phyloP scores from a whole-genome alignment of 2,329 filamentous ascomycete species.

The Orbilia blumenaviensis region DNA sequence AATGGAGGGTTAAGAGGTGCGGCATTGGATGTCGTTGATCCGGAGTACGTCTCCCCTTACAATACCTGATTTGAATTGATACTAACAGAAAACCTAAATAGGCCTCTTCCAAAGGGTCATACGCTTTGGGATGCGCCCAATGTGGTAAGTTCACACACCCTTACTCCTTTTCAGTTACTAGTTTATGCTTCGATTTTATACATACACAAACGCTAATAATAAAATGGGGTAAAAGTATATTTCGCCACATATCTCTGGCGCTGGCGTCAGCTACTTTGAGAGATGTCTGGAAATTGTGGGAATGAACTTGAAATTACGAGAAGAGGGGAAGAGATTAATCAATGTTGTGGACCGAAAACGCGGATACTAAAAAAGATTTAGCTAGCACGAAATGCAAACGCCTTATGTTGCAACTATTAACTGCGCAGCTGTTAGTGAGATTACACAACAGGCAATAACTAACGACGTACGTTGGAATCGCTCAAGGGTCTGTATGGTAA shows the following conservation, averaged over 20 bases:
- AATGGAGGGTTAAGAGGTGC: slow-evolving; percentile 71
- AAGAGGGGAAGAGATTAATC: slow-evolving; percentile 67
- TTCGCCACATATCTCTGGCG: slow-evolving; percentile 67
- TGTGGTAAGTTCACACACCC: slow-evolving; percentile 72
- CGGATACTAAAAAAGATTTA: slow-evolving; percentile 66
- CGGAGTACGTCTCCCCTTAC: slow-evolving; percentile 64
- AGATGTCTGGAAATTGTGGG: slow-evolving; percentile 69
- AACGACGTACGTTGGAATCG: no score
- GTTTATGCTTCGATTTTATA: slow-evolving; percentile 63
- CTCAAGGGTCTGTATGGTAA: background rate
- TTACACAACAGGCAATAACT: background rate
- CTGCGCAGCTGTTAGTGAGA: background rate
- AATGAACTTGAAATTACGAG: slow-evolving; percentile 67
- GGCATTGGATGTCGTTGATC: slow-evolving; percentile 80
- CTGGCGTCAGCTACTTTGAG: slow-evolving; percentile 67
- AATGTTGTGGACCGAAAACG: slow-evolving; percentile 71
- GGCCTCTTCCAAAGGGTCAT: slow-evolving; percentile 73
- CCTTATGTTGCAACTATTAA: background rate
- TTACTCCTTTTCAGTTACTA: background rate
- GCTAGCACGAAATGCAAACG: no score
- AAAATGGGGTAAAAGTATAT: slow-evolving; percentile 52
- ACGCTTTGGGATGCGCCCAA: slow-evolving; percentile 76
- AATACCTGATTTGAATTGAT: background rate
- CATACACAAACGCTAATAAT: background rate
- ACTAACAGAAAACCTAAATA: background rate